A percentile compares a stretch with the other conserved stretches of the same genome.
Conservation (phyloP, 2,329 filamentous ascomycete species). For the Aureobasidium sp. region DNA sequence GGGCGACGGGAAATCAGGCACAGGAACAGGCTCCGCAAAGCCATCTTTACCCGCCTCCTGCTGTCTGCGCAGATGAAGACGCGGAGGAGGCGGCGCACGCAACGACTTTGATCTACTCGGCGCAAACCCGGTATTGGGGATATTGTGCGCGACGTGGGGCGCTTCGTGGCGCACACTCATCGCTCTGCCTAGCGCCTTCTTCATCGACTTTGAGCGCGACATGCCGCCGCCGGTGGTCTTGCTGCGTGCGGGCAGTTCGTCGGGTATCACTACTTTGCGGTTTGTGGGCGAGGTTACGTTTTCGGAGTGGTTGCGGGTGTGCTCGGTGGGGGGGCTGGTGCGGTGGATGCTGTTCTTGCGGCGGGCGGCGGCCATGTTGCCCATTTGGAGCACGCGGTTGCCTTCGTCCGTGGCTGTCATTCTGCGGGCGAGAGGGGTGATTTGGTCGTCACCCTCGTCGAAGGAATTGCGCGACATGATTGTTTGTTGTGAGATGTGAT, state of each 20-base stretch:
- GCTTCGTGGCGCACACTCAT: background rate
- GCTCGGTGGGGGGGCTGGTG: background rate
- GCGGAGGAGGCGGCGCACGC: slow-evolving; percentile 6
- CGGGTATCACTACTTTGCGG: background rate
- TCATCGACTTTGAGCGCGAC: slow-evolving; percentile 4
- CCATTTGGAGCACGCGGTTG: background rate
- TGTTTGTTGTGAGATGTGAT: background rate
- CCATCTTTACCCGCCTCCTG: background rate
- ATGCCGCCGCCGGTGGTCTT: slow-evolving; percentile 1
- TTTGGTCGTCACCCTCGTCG: slow-evolving; percentile 11
- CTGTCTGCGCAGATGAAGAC: background rate
- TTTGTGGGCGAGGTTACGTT: background rate
- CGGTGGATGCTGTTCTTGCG: slow-evolving; percentile 13
- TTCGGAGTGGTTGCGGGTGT: background rate
- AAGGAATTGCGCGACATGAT: slow-evolving; percentile 13
- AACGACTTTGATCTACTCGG: slow-evolving; percentile 6
- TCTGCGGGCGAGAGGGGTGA: slow-evolving; percentile 1
- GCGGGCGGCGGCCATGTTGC: slow-evolving; percentile 5
- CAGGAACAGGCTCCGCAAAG: background rate
- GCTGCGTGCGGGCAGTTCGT: background rate
- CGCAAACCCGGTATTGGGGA: slow-evolving; percentile 5
- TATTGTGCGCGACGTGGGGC: background rate
- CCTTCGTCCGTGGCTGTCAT: slow-evolving; percentile 1
- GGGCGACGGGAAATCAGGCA: slow-evolving; percentile 10
- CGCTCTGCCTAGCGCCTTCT: background rate